phyloP scores from a whole-genome alignment of 306 rosid genomes.

The Cucurbita maxima region DNA sequence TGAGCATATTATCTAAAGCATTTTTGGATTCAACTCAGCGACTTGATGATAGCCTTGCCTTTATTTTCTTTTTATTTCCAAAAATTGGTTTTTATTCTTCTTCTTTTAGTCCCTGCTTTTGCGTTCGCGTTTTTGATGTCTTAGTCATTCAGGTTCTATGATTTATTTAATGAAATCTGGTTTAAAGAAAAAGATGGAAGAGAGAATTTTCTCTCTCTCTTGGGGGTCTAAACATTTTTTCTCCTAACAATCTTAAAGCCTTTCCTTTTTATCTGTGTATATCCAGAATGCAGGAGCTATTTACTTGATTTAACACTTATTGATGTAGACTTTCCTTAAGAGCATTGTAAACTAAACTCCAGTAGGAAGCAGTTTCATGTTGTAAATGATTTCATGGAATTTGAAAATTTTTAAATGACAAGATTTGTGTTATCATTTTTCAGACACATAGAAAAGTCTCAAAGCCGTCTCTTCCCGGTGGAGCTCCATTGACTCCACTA shows the following conservation, averaged over 20 bases:
- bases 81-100: neutral
- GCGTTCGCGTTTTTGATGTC: neutral
- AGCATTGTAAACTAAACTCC: neutral
- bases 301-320: neutral
- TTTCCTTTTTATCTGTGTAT: neutral
- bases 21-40: neutral
- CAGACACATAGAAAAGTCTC: constrained; percentile 59
- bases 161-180: neutral
- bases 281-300: neutral
- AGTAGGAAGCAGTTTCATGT: neutral
- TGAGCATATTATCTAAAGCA: neutral
- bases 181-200: neutral
- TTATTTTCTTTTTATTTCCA: neutral
- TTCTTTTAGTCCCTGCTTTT: neutral
- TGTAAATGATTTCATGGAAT: neutral
- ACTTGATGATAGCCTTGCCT: neutral
- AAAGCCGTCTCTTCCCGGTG: constrained; percentile 22
- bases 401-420: neutral
- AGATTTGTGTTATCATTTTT: constrained; percentile 5
- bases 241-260: neutral
- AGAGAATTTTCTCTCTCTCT: neutral
- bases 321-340: neutral
- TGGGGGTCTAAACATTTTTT: neutral
- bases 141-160: neutral
- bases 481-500: constrained; percentile 13